Evolutionary conservation across 176 grass and related monocot genomes (phyloP), one percentile per base, ranked within the genome.

Genomic region (Bothriochloa decipiens): DNA sequence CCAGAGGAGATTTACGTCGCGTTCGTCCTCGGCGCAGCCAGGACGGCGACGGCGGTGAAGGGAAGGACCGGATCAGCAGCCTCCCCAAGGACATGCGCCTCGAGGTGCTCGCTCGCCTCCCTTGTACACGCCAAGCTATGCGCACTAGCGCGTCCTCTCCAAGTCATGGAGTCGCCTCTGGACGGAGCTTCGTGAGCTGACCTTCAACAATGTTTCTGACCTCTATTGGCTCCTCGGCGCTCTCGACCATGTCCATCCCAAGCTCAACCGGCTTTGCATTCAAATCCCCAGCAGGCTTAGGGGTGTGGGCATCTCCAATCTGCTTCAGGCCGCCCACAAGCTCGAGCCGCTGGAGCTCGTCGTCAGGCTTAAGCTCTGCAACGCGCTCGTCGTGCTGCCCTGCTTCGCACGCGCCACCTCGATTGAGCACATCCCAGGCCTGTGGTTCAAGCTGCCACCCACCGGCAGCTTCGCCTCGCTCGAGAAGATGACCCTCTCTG

Each of bases 401-500:
- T 55, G 47, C 28, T 75, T 75, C 73, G 2, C 11, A 36, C 27
- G 28, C 9, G 17, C 73, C 17, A 26, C 17, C 16, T 33, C 47
- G 3, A n/a, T 75, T 2, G 2, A 22, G 0, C 1, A 0, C 8
- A 11, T 50, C 43, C 0, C 1, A 14, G 16, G 7, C 1, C 10
- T n/a, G 11, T 2, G n/a, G 4, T 14, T n/a, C 11, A n/a, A 4
- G 6, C 50, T 76, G 50, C 50, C 50, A 1, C 17, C 50, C 10
- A 4, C 32, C 4, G 50, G 29, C 2, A 11, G 36, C 13, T 76
- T 76, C 50, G 10, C 29, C 49, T n/a, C 29, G 2, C 74, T 76
- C 2, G 18, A 58, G 50, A 9, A 37, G 9, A 3, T 76, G 29
- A 7, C 4, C 0, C 18, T 58, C 18, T 16, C 4, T 0, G 11